These are phyloP conservation scores for Coffea canephora DNA, from an alignment of 257 asterid genomes.

Conservation along the genomic window DNA sequence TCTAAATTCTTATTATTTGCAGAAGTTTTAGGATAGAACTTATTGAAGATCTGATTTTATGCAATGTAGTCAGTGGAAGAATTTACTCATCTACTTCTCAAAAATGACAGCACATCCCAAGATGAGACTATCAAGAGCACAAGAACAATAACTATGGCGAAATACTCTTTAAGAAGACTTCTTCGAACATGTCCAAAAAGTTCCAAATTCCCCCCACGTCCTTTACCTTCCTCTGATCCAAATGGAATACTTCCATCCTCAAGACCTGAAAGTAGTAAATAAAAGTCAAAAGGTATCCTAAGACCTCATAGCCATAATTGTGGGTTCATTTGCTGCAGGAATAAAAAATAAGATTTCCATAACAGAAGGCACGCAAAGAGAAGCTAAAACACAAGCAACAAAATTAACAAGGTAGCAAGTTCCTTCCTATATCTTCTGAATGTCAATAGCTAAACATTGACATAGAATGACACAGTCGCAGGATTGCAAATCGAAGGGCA, in stretches of 20 bases:
- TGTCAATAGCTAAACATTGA: not conserved
- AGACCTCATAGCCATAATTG: too few relatives aligned
- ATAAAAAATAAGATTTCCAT: not conserved
- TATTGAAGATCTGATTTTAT: too few relatives aligned
- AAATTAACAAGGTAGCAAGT: not conserved
- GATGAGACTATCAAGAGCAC: not conserved
- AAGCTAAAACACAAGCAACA: not conserved
- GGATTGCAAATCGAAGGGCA: not conserved
- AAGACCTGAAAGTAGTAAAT: conserved; percentile 25
- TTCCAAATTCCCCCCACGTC: conserved; percentile 1
- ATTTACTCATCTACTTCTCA: not conserved
- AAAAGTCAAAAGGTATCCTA: not conserved
- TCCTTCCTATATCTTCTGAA: not conserved
- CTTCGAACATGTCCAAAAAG: not conserved
- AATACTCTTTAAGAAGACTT: not conserved
- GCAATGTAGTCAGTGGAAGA: too few relatives aligned
- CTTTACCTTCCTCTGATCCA: conserved; percentile 38
- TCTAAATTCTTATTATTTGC: too few relatives aligned
- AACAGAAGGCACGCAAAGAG: not conserved
- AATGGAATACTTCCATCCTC: conserved; percentile 30
- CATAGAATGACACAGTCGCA: not conserved
- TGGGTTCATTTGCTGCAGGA: too few relatives aligned
- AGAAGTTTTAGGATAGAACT: too few relatives aligned
- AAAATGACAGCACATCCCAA: conserved; percentile 2
- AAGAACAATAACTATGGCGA: not conserved